Conservation (phyloP, 495 filamentous ascomycete genomes). For the Monascus purpureus region DNA sequence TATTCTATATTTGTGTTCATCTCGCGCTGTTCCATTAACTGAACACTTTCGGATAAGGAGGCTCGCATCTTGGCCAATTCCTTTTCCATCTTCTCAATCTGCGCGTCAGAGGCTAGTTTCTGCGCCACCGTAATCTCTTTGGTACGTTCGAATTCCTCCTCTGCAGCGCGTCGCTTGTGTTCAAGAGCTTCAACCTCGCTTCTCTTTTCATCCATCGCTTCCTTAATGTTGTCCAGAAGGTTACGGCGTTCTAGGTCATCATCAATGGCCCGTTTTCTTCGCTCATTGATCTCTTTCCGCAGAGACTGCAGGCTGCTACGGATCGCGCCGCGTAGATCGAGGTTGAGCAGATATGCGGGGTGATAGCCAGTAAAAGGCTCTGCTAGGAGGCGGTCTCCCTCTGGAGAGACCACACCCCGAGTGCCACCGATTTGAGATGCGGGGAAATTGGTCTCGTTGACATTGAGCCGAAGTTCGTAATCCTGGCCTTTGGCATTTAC, state of each 20-base stretch:
- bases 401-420: conserved; percentile 31
- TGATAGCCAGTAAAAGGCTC: conserved; percentile 78
- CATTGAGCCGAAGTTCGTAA: conserved; percentile 67
- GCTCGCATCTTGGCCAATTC: conserved; percentile 85
- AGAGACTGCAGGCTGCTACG: conserved; percentile 64
- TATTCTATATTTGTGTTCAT: conserved; percentile 97
- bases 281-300: conserved; percentile 76
- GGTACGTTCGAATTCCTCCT: conserved; percentile 87
- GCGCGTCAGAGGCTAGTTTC: conserved; percentile 72
- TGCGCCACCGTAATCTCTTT: conserved; percentile 81
- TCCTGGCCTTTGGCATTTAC: conserved; percentile 71
- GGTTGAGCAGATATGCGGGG: conserved; percentile 69
- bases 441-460: conserved; percentile 64
- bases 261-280: conserved; percentile 67
- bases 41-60: conserved; percentile 72
- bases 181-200: conserved; percentile 86
- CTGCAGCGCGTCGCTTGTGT: conserved; percentile 66
- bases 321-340: conserved; percentile 70
- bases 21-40: conserved; percentile 86
- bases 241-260: conserved; percentile 84
- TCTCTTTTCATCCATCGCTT: conserved; percentile 86
- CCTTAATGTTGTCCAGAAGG: conserved; percentile 79
- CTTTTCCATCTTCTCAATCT: conserved; percentile 98
- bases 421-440: conserved; percentile 54
- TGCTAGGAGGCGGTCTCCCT: conserved; percentile 55